phyloP scores from a whole-genome alignment of 495 filamentous ascomycete species.

The Mycothermus thermophilus region DNA sequence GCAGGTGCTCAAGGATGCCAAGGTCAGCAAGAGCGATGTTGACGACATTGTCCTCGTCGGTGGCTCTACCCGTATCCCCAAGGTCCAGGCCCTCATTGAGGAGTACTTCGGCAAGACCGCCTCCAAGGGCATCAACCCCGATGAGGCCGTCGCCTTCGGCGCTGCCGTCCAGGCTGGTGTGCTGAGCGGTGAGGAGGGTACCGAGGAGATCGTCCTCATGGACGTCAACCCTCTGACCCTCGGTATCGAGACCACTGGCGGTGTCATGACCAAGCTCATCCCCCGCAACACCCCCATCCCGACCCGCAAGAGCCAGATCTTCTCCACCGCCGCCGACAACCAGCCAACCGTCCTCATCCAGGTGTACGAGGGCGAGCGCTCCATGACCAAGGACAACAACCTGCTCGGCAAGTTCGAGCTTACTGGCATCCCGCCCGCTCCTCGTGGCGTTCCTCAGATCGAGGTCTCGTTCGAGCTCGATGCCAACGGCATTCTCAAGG shows the following conservation, averaged over 20 bases:
- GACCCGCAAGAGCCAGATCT: conserved; percentile 93
- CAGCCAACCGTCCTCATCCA: conserved; percentile 96
- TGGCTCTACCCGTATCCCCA: conserved; percentile 93
- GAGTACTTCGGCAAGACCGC: conserved; percentile 97
- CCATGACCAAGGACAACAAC: conserved; percentile 96
- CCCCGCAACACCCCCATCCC: conserved; percentile 91
- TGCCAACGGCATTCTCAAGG: conserved; percentile 95
- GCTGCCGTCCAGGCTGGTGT: conserved; percentile 96
- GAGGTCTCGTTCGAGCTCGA: conserved; percentile 96
- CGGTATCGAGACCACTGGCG: conserved; percentile 96
- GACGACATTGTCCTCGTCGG: conserved; percentile 85
- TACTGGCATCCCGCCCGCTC: conserved; percentile 84
- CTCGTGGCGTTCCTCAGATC: conserved; percentile 92
- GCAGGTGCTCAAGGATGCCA: conserved; percentile 87
- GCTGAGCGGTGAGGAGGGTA: conserved; percentile 72
- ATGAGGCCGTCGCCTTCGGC: conserved; percentile 95
- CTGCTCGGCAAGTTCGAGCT: conserved; percentile 95
- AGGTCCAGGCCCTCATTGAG: conserved; percentile 87
- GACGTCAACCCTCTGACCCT: conserved; percentile 97
- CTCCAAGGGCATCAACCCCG: conserved; percentile 96
- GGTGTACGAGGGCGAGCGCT: conserved; percentile 92
- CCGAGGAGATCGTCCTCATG: conserved; percentile 74
- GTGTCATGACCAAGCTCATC: conserved; percentile 97
- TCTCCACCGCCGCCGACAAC: conserved; percentile 96
- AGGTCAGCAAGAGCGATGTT: conserved; percentile 75